Conservation (phyloP, 345 rosid genomes). For the Eucalyptus polyanthemos region DNA sequence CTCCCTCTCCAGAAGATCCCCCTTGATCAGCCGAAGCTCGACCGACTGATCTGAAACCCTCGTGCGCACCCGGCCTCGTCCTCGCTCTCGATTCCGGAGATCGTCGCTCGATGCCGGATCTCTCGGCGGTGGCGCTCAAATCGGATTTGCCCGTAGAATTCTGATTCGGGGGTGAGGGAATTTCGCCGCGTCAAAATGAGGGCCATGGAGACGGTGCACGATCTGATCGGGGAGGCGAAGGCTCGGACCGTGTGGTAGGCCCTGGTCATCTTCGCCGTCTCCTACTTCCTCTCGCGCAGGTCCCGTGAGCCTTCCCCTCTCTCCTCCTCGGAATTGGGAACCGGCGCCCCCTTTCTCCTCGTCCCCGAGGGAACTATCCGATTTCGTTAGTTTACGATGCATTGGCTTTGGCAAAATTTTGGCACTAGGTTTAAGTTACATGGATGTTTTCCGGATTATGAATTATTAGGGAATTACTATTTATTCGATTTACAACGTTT, state of each 20-base stretch:
- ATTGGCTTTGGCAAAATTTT: neutral
- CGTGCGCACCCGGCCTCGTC: no score
- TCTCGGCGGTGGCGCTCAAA: neutral
- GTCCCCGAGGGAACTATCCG: neutral
- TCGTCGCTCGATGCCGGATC: neutral
- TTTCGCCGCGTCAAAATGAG: no score
- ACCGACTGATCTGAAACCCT: no score
- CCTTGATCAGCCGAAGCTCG: no score
- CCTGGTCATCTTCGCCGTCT: no score
- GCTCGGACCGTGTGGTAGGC: no score
- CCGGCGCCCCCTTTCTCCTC: neutral
- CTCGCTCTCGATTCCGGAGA: neutral
- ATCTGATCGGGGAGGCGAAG: no score
- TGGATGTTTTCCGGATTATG: neutral
- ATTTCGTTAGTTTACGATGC: neutral
- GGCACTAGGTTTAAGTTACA: neutral
- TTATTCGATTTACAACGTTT: neutral
- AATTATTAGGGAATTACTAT: neutral
- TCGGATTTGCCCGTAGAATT: neutral
- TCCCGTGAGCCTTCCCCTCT: neutral
- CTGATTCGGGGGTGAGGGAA: neutral
- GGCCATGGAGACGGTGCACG: no score
- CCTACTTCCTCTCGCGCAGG: no score
- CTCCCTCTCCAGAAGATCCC: no score
- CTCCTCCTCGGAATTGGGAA: neutral